Conservation (phyloP, 2,329 filamentous ascomycete species). For the Beauveria rudraprayagi region DNA sequence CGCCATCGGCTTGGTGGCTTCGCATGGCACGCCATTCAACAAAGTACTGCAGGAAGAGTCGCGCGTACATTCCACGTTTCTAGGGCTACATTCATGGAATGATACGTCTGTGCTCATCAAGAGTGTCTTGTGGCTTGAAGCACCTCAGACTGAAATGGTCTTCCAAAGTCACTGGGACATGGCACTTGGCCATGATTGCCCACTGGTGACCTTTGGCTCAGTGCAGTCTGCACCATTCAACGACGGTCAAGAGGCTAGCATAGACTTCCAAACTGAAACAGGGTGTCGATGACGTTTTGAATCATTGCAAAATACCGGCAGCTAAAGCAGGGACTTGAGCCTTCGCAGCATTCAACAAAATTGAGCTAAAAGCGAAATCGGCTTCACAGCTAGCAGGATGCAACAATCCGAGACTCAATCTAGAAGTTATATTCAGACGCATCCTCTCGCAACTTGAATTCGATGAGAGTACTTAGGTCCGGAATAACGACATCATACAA, state of each 20-base stretch:
- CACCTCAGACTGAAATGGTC: neutral
- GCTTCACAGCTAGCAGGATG: neutral
- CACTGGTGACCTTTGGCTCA: neutral
- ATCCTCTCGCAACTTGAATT: slow-evolving; percentile 1
- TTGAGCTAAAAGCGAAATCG: too few species aligned
- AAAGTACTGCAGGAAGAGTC: neutral
- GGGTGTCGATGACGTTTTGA: too few species aligned
- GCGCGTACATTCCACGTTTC: neutral
- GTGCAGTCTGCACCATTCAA: neutral
- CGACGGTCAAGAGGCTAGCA: too few species aligned
- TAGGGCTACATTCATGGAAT: neutral
- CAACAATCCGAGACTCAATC: neutral
- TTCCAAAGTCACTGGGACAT: slow-evolving; percentile 9
- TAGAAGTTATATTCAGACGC: neutral
- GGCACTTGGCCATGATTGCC: slow-evolving; percentile 1
- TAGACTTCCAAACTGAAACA: neutral
- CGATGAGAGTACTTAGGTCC: neutral
- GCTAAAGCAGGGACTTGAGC: neutral
- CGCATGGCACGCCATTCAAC: neutral
- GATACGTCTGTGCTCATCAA: neutral
- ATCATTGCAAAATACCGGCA: too few species aligned
- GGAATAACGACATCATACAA: slow-evolving; percentile 4
- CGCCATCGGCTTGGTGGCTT: slow-evolving; percentile 4
- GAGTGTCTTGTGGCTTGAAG: slow-evolving; percentile 1
- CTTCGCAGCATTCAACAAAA: neutral